These are phyloP conservation scores for Ascocoryne sarcoides DNA, from an alignment of 2,329 filamentous ascomycete genomes.

Conservation along the genomic window DNA sequence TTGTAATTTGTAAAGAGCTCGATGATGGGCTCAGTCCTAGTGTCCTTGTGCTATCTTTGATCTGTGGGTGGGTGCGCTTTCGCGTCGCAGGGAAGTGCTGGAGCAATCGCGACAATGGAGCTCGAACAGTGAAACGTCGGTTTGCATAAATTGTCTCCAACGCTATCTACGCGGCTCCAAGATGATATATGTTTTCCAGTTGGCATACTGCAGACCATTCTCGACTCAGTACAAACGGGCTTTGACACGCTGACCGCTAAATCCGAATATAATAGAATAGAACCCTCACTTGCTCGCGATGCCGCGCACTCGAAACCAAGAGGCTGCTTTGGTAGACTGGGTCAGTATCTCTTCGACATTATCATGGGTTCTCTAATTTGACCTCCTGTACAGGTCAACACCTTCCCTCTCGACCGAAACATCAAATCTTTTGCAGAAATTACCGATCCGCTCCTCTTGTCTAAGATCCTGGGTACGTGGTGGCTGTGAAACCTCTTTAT, in stretches of 20 bases:
- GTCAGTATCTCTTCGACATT: constrained; percentile 31
- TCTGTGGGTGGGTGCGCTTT: too few relatives aligned
- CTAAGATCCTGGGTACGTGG: constrained; percentile 33
- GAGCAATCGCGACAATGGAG: constrained; percentile 4
- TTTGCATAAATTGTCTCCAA: constrained; percentile 9
- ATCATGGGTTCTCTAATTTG: constrained; percentile 7
- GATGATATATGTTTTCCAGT: neutral
- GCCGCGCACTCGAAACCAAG: constrained; percentile 31
- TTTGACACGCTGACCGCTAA: neutral
- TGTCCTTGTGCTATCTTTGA: too few relatives aligned
- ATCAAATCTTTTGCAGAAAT: constrained; percentile 27
- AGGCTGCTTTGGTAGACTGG: constrained; percentile 48
- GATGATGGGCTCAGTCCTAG: too few relatives aligned
- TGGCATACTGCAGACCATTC: constrained; percentile 1
- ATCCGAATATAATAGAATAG: neutral
- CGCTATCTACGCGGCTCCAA: neutral
- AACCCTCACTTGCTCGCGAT: constrained; percentile 9
- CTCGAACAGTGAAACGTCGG: constrained; percentile 12
- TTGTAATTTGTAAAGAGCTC: too few relatives aligned
- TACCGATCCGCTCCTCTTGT: constrained; percentile 28
- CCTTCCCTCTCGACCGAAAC: constrained; percentile 25
- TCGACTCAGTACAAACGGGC: constrained; percentile 7
- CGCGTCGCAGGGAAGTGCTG: constrained; percentile 3
- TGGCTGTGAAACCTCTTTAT: constrained; percentile 8
- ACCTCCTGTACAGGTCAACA: constrained; percentile 27